Base-by-base conservation (phyloP, 2,329 filamentous ascomycete species). In the Clarireedia homoeocarpa region DNA sequence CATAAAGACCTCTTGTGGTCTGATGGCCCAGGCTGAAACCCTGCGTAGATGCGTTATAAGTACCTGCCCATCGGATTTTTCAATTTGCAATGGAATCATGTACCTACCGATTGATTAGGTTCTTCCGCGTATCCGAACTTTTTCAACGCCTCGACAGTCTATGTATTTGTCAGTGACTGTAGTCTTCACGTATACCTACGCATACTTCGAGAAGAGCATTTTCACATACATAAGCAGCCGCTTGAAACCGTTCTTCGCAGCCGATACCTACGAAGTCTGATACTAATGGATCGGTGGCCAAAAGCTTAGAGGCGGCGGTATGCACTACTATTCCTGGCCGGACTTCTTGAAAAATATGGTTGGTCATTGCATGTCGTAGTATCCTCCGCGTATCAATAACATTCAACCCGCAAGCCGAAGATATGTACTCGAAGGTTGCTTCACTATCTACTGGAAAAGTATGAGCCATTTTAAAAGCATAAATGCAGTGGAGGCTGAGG, bases 341-440 rank as follows among this genome's bases (percentile, higher is more conserved):
- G 0, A 76, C 74, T 61, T 84, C 81, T 46, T 70, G 64, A 68
- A 85, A 83, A 56, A 84, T 73, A 7, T 72, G 71, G 61, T 76
- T 79, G 12, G 79, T 83, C 74, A 83, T 83, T 40, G 76, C 79
- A 64, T 82, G 75, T 6, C 81, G 77, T 23, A 81, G 66, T 5
- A 79, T 68, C 40, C 79, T 76, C 6, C 74, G 73, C 20, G 81
- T 70, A 63, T 81, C 80, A 59, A 75, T 71, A 23, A 75, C 67
- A 59, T 79, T 75, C 24, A 81, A 66, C 0, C 71, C 62, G 0
- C 76, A 77, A 59, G 74, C 75, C 44, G 69, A 61, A 48, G 76
- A 69, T 3, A 81, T 74, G 44, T 79, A 71, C 20, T 67, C 55
- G 26, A 79, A 71, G 1, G 74, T 66, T 55, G 79, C 78, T 30